Evolutionary conservation across 208 protist genomes (phyloP), one percentile per base, ranked within the genome.

Genomic region (Leptomonas seymouri): DNA sequence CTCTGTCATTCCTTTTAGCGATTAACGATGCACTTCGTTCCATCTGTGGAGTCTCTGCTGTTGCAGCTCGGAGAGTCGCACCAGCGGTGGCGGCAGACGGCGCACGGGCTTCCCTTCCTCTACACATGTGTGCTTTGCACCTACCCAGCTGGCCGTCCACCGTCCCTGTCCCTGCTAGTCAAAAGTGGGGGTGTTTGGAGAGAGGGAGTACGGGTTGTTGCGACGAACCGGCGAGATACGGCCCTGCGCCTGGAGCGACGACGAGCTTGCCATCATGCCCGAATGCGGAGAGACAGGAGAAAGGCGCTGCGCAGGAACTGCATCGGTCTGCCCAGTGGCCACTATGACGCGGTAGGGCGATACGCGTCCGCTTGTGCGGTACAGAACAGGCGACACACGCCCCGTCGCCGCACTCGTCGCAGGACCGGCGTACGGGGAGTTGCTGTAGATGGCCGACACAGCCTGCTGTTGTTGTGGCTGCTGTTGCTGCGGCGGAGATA

Each of bases 181-280:
- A 25, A 72, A 51, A 4, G 45, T 70, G 14, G 45, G 55, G 16
- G 67, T 55, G 34, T 60, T 64, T 34, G 74, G 68, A n/a, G 74
- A 80, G 16, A 69, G 62, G 25, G 64, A 60, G 61, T 80, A 80
- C 9, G 74, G 74, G 67, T 80, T 80, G 61, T 80, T 73, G 41
- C 74, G 74, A 7, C 74, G 74, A 34, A 70, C 46, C 14, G 74
- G 74, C 20, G 74, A 80, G 1, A 60, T 59, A 54, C 66, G 74
- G 39, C 63, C 69, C 49, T 58, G 61, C 34, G 64, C 42, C 60
- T 74, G 67, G 62, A 61, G 71, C 36, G 64, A 66, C 0, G 49
- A 58, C 34, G 64, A 67, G 42, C 23, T 70, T 16, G 44, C 42
- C 25, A 54, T 49, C 3, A 11, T 16, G n/a, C 48, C 57, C 2